Evolutionary conservation across 495 filamentous ascomycete genomes (phyloP), one percentile per base, ranked within the genome.

Genomic region (Hypoxylon lenormandii): DNA sequence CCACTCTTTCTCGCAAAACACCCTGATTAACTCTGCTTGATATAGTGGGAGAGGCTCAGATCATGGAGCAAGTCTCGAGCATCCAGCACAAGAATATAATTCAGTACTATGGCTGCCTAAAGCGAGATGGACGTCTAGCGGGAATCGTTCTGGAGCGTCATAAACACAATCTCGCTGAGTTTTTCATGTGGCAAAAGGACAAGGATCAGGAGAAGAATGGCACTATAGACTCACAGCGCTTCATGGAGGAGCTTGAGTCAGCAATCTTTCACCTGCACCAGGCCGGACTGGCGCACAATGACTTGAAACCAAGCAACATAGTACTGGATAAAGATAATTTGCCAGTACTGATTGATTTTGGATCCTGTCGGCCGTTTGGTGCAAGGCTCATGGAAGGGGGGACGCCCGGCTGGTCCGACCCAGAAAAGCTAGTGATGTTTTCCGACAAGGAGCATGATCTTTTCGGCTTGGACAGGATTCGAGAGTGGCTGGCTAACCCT

Each of bases 241-340:
- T 79, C 54, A 69, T 75, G 60, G 47, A 40, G 11, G 77, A 48
- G 6, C 70, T 80, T 12, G 70, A 77, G 49, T 73, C 70, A 10
- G 74, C 71, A 22, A 69, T 80, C 15, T 19, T 54, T 12, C 78
- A 79, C 54, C 60, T 80, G 18, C 78, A 80, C 54, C 21, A 51
- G 1, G 55, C 66, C 18, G 75, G 76, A n/a, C 70, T 77, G 45
- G 79, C 76, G 16, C 81, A 83, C 51, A 80, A 80, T 30, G 74
- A 78, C 47, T 64, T 83, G 23, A 72, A 70, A 13, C 79, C 79
- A 4, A 38, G 52, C n/a, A 82, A 83, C 59, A 75, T 82, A 37
- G 57, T 82, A 49, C 57, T 82, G 4, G 65, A 57, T 55, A 43
- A 60, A 2, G 58, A 65, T 16, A 64, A 62, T 6, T 65, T 72